These are phyloP conservation scores for Chalciporus sphaerocephalus DNA, from an alignment of 768 basidiomycete genomes.

Conservation along the genomic window DNA sequence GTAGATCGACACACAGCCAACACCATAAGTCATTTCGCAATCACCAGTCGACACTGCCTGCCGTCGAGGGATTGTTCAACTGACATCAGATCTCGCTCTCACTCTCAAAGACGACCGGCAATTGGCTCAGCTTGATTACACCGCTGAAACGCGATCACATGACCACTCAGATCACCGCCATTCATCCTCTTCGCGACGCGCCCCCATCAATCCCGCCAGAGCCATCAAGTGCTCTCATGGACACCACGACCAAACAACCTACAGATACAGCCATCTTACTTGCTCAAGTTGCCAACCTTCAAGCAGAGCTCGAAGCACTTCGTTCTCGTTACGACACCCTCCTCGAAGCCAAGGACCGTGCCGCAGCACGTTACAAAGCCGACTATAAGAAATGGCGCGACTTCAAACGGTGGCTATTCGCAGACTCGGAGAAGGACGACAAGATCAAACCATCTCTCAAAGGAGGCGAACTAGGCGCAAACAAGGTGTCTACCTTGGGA, in stretches of 20 bases:
- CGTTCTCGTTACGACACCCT: conserved; percentile 45
- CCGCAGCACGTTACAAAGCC: conserved; percentile 42
- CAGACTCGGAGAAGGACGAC: conserved; percentile 30
- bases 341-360: conserved; percentile 39
- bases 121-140: background rate
- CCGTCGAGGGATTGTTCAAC: no score
- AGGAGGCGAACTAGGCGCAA: conserved; percentile 27
- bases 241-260: conserved; percentile 1
- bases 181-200: background rate
- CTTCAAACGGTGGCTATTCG: conserved; percentile 42
- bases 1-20: no score
- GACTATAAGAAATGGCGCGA: conserved; percentile 53
- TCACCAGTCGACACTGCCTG: no score
- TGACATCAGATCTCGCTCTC: no score
- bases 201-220: no score
- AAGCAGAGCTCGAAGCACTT: conserved; percentile 34
- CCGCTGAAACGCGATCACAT: conserved; percentile 23
- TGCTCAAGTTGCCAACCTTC: conserved; percentile 18
- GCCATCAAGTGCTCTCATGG: no score
- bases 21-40: no score
- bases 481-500: conserved; percentile 19
- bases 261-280: conserved; percentile 4
- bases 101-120: no score
- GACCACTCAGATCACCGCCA: no score
- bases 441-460: conserved; percentile 27